Conservation (phyloP, 1,139 yeast genomes). For the Nakaseomyces glabratus region DNA sequence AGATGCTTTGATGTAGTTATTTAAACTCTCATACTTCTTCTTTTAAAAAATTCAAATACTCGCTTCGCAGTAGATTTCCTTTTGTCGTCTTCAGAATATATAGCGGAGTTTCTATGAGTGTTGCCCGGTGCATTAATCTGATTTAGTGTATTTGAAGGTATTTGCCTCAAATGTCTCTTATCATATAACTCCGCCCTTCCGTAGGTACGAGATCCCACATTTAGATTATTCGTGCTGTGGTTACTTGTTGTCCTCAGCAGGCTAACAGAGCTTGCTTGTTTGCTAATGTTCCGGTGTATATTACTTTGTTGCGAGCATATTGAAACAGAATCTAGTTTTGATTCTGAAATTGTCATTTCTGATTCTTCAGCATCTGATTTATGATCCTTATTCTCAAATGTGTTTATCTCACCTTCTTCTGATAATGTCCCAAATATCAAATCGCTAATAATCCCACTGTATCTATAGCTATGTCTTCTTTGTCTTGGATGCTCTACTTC, state of each 20-base stretch:
- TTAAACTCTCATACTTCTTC: slow-evolving; percentile 48
- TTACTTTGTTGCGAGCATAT: not conserved
- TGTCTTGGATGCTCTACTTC: slow-evolving; percentile 15
- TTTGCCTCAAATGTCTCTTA: slow-evolving; percentile 2
- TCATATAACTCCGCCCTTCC: not conserved
- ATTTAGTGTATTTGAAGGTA: not conserved
- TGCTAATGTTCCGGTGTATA: not conserved
- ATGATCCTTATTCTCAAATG: not conserved
- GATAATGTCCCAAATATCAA: slow-evolving; percentile 15
- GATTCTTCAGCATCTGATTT: slow-evolving; percentile 1
- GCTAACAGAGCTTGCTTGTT: not conserved
- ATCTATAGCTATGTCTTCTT: slow-evolving; percentile 16
- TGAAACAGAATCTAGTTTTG: slow-evolving; percentile 4
- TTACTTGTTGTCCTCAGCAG: not conserved
- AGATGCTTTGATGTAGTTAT: too few species aligned
- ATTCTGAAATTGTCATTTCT: not conserved
- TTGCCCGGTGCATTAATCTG: not conserved
- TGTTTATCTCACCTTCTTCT: slow-evolving; percentile 12
- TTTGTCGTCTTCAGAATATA: not conserved
- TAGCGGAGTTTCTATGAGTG: not conserved
- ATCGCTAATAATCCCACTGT: slow-evolving; percentile 15
- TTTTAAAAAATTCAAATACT: slow-evolving; percentile 72
- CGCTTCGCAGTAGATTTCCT: slow-evolving; percentile 61
- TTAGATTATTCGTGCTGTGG: not conserved
- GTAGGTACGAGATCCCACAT: not conserved